Evolutionary conservation across 129 eudicot genomes (phyloP), one percentile per base, ranked within the genome.

Genomic region (Artemisia argyi): DNA sequence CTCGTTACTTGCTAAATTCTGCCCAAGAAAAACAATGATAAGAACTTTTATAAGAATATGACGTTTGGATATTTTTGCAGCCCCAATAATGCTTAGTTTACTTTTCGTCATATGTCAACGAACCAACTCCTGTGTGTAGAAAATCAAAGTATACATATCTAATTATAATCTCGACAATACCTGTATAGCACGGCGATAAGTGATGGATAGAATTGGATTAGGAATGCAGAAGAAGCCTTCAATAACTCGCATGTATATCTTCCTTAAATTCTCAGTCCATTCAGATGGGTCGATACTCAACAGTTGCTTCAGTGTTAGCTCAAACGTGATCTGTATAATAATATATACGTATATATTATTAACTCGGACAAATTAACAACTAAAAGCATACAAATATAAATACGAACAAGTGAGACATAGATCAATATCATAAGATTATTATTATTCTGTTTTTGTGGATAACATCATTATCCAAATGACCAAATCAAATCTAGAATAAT

Each of bases 201-300:
- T 85, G 72, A 79, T 39, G 44, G 95, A 89, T 59, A 92, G 76
- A 22, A 92, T 54, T 1, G 95, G 88, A 12, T 79, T 30, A 47
- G 98, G 96, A 67, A 92, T 85, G 63, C 86, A 71, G 78, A 92
- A 92, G 73, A 92, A 92, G 72, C 98, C 98, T 75, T 92, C 98
- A 13, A 92, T 89, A 14, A 92, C 96, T 59, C 87, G 98, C 87
- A 87, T 82, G 74, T 89, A 92, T 69, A 83, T 92, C 75, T 92
- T 89, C 84, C 88, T 89, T 53, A 92, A 83, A 49, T 86, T 87
- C 68, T 87, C 88, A 11, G 95, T 92, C 96, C 96, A 92, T 50
- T 89, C 95, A 74, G 96, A 87, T 11, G 98, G 98, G 79, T 92
- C 98, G 69, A 85, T 85, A 72, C 98, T 92, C 92, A 92, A 83